Conservation (phyloP, 164 flowering plant genomes). For the grape (Vitis vinifera) region ASM3070453v1 NC_081808.1:22021501-22022000, state of each 20-base stretch:
- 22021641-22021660: background rate
- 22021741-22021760: background rate
- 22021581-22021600: too few species aligned
- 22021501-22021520: too few species aligned
- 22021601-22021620: too few species aligned
- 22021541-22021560: too few species aligned
- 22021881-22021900: conserved; percentile 17
- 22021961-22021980: conserved; percentile 23
- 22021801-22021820: conserved; percentile 11
- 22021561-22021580: too few species aligned
- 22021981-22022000: conserved; percentile 13
- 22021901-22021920: conserved; percentile 17
- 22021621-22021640: background rate
- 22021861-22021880: conserved; percentile 14
- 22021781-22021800: background rate
- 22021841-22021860: conserved; percentile 5
- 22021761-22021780: background rate
- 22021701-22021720: background rate
- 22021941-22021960: conserved; percentile 8
- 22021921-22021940: conserved; percentile 6
- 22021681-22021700: background rate
- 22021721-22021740: background rate
- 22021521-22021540: too few species aligned
- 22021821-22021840: conserved; percentile 14
- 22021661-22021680: background rate